These are phyloP conservation scores for Cordyceps cateniannulata DNA, from an alignment of 2,329 filamentous ascomycete species.

Conservation along the genomic window DNA sequence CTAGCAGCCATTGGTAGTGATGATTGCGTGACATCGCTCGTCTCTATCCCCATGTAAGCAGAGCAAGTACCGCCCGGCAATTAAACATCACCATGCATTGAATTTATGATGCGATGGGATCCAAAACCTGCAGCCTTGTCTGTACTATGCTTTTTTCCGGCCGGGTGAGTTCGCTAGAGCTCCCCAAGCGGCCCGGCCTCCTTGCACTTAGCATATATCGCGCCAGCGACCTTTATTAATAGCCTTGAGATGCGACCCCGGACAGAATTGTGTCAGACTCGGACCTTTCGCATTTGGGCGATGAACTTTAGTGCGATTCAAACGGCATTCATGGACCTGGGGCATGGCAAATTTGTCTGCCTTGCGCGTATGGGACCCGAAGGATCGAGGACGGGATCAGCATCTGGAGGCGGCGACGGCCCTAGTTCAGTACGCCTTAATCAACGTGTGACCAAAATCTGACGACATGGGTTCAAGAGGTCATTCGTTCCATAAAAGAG, in stretches of 20 bases:
- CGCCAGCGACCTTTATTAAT: no score
- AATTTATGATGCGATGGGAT: no score
- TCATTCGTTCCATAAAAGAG: neutral
- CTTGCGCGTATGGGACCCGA: neutral
- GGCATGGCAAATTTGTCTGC: neutral
- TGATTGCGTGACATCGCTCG: no score
- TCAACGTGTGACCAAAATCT: neutral
- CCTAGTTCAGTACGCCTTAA: neutral
- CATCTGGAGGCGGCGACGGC: neutral
- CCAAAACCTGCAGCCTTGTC: no score
- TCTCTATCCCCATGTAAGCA: no score
- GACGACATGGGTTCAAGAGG: neutral
- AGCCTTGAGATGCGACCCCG: neutral
- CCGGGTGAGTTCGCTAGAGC: no score
- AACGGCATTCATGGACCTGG: neutral
- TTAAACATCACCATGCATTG: no score
- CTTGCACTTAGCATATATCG: neutral
- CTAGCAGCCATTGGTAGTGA: no score
- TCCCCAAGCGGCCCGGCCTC: neutral
- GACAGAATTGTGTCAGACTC: neutral
- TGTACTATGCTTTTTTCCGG: no score
- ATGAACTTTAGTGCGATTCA: neutral
- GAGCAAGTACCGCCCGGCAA: no score
- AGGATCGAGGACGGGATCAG: neutral
- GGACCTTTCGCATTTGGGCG: neutral